Base-by-base conservation (phyloP, 495 filamentous ascomycete species). In the Podospora conica region DNA sequence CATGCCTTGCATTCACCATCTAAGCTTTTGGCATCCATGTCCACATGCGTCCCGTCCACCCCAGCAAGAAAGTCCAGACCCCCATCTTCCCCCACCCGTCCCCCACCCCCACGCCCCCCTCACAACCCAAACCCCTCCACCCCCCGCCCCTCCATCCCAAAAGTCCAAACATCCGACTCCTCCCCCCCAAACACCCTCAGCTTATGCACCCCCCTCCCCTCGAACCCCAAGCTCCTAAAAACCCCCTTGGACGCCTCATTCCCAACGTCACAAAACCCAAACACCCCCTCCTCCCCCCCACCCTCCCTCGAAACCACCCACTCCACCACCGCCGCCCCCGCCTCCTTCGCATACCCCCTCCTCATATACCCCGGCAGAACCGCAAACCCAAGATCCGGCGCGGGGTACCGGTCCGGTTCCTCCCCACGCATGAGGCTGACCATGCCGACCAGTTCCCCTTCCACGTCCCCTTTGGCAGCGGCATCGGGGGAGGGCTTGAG, bases 281-380 rank as follows among this genome's bases (percentile, higher is more conserved):
- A 27, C 2, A 69, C 54, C 11, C 69, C 71, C 68, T 70, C 58
- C 9, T 72, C 73, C 18, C 64, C 61, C 9, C 70, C 69, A 21
- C 18, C 29, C 24, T 59, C 68, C 3, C n/a, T n/a, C n/a, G n/a
- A n/a, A 72, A 69, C 53, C 71, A 80, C 22, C 22, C 73, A 80
- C 21, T 73, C 69, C 20, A 81, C 48, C 8, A 79, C 3, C 9
- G 53, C 75, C 12, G 65, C 69, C 23, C 66, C 70, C 0, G 76
- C 79, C 66, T 81, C 79, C 20, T 75, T 74, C 8, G 77, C 73
- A 66, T 79, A 80, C 3, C 79, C 79, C 65, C 75, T 78, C 3
- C 75, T 69, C 66, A 69, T 72, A 9, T 79, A 62, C 58, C 69
- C 68, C 0, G 73, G 70, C 23, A 80, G 29, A 12, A 79, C 70